Conservation (phyloP, 73 alveolate genomes). For the Effrenium voratum region DNA sequence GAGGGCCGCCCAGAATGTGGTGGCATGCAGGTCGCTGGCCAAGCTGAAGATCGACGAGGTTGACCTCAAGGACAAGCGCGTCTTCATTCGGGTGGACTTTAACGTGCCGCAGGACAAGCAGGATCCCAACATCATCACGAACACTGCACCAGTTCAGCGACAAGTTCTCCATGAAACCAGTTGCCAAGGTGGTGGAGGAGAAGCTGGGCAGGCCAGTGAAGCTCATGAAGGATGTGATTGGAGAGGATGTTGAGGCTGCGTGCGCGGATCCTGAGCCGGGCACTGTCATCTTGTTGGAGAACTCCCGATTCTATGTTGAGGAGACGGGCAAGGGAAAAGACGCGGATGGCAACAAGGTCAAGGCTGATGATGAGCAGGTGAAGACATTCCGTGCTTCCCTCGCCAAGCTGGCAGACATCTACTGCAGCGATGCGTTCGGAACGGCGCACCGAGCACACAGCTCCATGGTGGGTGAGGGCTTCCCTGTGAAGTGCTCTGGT, state of each 20-base stretch:
- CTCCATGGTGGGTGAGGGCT: conserved; percentile 97
- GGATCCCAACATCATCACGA: conserved; percentile 95
- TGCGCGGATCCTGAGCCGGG: conserved; percentile 96
- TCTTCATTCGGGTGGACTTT: conserved; percentile 98
- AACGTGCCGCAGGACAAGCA: conserved; percentile 98
- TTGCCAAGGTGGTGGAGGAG: conserved; percentile 96
- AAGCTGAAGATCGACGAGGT: conserved; percentile 55
- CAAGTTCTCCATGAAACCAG: conserved; percentile 97
- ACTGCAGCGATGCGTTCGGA: conserved; percentile 98
- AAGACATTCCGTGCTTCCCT: conserved; percentile 81
- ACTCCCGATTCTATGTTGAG: conserved; percentile 97
- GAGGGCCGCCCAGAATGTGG: conserved; percentile 42
- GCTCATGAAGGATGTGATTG: conserved; percentile 96
- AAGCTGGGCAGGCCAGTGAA: conserved; percentile 95
- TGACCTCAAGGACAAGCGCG: conserved; percentile 95
- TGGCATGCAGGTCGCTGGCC: conserved; percentile 41
- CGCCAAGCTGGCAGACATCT: conserved; percentile 97
- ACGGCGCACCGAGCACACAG: conserved; percentile 99
- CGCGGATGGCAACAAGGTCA: conserved; percentile 73
- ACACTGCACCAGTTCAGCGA: conserved; percentile 97
- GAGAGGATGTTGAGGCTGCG: conserved; percentile 96
- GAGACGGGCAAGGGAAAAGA: conserved; percentile 92
- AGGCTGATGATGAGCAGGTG: conserved; percentile 47
- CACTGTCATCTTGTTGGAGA: conserved; percentile 97
- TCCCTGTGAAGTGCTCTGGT: conserved; percentile 95